phyloP scores from a whole-genome alignment of 257 asterid genomes.

The Solanum chaucha region DNA sequence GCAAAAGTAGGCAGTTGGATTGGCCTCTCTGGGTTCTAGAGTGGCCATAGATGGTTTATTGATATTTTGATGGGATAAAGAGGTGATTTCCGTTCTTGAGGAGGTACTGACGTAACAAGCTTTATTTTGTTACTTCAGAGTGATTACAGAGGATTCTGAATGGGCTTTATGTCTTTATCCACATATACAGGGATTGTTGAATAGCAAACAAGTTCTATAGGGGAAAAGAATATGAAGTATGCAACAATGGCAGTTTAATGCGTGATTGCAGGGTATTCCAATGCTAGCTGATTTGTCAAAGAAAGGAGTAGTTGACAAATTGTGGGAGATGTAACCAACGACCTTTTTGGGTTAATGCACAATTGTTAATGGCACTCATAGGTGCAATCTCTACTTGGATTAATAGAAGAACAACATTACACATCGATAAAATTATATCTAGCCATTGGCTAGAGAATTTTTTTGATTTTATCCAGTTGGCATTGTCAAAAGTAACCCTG shows the following conservation, averaged over 20 bases:
- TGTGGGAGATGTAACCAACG: not conserved
- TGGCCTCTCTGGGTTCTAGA: not conserved
- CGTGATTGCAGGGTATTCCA: not conserved
- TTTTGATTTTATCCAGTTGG: not conserved
- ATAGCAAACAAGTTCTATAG: not conserved
- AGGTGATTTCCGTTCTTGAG: not conserved
- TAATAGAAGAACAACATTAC: not conserved
- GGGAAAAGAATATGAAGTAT: not conserved
- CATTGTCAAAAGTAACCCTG: not conserved
- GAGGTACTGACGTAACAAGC: not conserved
- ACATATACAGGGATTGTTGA: not conserved
- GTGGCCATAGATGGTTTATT: not conserved
- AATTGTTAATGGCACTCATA: not conserved
- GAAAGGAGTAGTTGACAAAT: not conserved
- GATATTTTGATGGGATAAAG: not conserved
- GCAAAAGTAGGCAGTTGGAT: not conserved
- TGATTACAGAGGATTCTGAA: not conserved
- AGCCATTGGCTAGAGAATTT: not conserved
- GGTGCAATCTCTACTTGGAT: not conserved
- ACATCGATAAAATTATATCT: not conserved
- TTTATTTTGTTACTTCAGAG: not conserved
- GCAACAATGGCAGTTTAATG: not conserved
- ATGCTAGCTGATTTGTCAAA: not conserved
- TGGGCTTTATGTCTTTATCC: not conserved
- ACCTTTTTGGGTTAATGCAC: not conserved